Base-by-base conservation (phyloP, 2,329 filamentous ascomycete species). In the Epichloe festucae region DNA sequence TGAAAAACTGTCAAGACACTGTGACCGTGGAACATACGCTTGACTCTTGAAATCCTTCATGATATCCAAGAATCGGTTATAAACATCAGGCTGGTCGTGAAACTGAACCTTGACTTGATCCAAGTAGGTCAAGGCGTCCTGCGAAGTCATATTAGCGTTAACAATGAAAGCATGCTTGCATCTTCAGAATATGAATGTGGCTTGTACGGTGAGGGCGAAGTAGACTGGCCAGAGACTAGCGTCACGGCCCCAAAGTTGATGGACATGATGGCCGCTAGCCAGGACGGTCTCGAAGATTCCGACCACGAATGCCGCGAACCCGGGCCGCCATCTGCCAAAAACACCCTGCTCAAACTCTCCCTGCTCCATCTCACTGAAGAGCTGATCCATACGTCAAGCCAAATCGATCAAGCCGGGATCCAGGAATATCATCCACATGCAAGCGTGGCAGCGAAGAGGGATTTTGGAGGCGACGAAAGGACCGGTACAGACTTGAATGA, bases 11-110 rank as follows among this genome's bases (percentile, higher is more conserved):
- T 11, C 17, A 49, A 31, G 31, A 41, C 36, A 27, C 5, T 12
- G 21, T n/a, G 7, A 36, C 12, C 5, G 12, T 45, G 41, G 46
- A 51, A 77, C 85, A 71, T 74, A 90, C 80, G 90, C 89, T 70
- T 95, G 91, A 61, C 89, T 95, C 70, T 98, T 98, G 67, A 98
- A 98, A 61, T 98, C 93, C 64, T 98, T 98, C 93, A 98, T 98
- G 47, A 98, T 98, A 60, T 98, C 93, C 45, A 98, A 72, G 61
- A 98, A 97, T 39, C 87, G 78, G 63, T 97, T 97, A 63, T 98
- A 98, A 0, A 98, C 93, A 67, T 97, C 91, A 4, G 93, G 90
- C 59, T 96, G 89, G 56, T 97, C 91, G 54, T 89, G 87, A 60
- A 98, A 98, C 63, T 95, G 90, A 31, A 97, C 90, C 69, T 98